These are phyloP conservation scores for Microbotryum lychnidis-dioicae DNA, from an alignment of 1,284 basidiomycete species.

Conservation along the genomic window DNA sequence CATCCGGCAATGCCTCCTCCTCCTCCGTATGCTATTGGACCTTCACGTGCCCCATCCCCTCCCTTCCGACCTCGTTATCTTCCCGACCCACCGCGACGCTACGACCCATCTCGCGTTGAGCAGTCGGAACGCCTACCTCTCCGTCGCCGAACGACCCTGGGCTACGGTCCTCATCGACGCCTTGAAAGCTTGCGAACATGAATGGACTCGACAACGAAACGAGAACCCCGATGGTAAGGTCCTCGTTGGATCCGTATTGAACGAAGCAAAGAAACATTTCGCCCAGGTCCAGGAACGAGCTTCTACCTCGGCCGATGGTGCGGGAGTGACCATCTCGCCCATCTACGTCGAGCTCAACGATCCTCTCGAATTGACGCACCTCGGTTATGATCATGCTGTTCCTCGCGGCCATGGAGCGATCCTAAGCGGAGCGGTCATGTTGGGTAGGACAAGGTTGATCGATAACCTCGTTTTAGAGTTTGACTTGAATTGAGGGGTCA, in stretches of 20 bases:
- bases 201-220: too few relatives aligned
- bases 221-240: not conserved
- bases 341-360: conserved; percentile 91
- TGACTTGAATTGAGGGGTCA: too few relatives aligned
- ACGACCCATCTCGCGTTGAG: conserved; percentile 70
- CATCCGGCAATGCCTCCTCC: conserved; percentile 86
- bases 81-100: conserved; percentile 58
- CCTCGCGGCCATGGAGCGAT: too few relatives aligned
- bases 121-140: conserved; percentile 82
- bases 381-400: too few relatives aligned
- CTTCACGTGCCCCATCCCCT: conserved; percentile 65
- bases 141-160: conserved; percentile 53
- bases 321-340: conserved; percentile 52
- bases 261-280: conserved; percentile 13
- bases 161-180: conserved; percentile 69
- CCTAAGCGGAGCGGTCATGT: conserved; percentile 63
- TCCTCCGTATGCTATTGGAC: conserved; percentile 75
- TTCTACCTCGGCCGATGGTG: conserved; percentile 36
- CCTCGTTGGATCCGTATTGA: conserved; percentile 8
- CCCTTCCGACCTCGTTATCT: conserved; percentile 61
- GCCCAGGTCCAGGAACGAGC: conserved; percentile 31
- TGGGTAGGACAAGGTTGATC: conserved; percentile 56
- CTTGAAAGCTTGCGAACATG: conserved; percentile 40
- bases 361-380: too few relatives aligned
- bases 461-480: too few relatives aligned